Evolutionary conservation across 2,329 filamentous ascomycete genomes (phyloP), one percentile per base, ranked within the genome.

Genomic region (Ploettnerulaceae sp.): DNA sequence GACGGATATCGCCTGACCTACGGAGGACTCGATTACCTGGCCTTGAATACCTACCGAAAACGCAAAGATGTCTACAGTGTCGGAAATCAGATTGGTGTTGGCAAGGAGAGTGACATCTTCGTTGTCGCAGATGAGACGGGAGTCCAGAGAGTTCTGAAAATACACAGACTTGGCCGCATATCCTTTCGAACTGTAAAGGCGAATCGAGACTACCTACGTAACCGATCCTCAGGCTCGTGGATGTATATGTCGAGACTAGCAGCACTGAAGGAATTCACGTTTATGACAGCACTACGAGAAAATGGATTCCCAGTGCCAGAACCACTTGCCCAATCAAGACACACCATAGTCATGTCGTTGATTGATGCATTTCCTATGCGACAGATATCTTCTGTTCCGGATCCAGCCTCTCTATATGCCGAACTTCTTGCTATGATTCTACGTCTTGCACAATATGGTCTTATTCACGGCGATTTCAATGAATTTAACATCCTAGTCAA

Each of bases 401-500:
- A 96, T 57, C 89, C 91, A 0, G 86, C 89, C 2, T 71, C 71
- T n/a, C 74, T 98, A 5, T 98, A 98, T 64, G 83, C 82, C n/a
- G 89, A 97, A 51, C 72, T 98, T 25, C 94, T 98, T 61, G 76
- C 81, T 32, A 78, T 96, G 58, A 89, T 98, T 46, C 72, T 98
- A 33, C 79, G 82, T 21, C 74, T 98, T 31, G 91, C 93, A 5
- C 81, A 81, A 52, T 82, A 90, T 57, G 93, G 93, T 5, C 72
- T 98, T 37, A 98, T 98, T 52, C 93, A 98, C 64, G 93, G 93
- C 52, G 93, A 98, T 65, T 98, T 94, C 72, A 98, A 98, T 71
- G 94, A 98, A 67, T 98, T 98, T 75, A 98, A 98, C 66, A 91
- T 98, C 54, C 72, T 98, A 25, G 82, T 98, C 64, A 89, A 93